phyloP scores from a whole-genome alignment of 495 filamentous ascomycete genomes.

The Tuber microsphaerosporum region DNA sequence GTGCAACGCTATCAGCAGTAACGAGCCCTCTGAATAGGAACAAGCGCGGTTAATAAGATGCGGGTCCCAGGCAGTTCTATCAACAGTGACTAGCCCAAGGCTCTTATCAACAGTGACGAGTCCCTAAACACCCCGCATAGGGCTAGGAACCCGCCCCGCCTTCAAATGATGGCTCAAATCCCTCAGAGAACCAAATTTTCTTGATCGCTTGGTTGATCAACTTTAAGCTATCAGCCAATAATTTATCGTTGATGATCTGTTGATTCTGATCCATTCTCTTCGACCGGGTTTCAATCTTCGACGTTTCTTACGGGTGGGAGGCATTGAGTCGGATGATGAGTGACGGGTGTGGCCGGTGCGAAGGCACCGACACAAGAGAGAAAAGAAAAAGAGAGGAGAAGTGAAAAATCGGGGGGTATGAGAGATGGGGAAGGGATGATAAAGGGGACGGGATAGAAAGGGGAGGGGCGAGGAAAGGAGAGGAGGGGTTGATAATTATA shows the following conservation, averaged over 20 bases:
- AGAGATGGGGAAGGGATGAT: not conserved
- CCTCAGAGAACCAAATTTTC: slow-evolving; percentile 5
- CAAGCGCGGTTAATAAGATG: not conserved
- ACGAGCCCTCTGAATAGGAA: not conserved
- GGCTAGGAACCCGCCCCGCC: not conserved
- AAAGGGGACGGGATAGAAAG: not conserved
- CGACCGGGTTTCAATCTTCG: slow-evolving; percentile 1
- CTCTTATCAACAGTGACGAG: not conserved
- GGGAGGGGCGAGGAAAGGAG: not conserved
- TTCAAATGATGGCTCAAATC: not conserved
- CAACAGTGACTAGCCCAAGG: not conserved
- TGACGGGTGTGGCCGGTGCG: not conserved
- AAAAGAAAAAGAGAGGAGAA: not conserved
- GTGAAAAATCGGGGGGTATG: not conserved
- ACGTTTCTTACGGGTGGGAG: slow-evolving; percentile 4
- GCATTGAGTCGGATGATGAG: not conserved
- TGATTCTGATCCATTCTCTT: not conserved
- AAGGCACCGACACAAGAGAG: slow-evolving; percentile 1
- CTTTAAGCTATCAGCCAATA: not conserved
- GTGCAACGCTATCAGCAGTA: not conserved
- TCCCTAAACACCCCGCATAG: not conserved
- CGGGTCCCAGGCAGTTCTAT: not conserved
- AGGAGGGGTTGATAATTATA: slow-evolving; percentile 1
- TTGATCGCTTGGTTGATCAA: not conserved
- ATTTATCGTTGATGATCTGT: not conserved